A percentile compares a stretch with the other conserved stretches of the same genome.
Conservation (phyloP, 192 early-diverging fungal genomes). For the Umbelopsis sp. region DNA sequence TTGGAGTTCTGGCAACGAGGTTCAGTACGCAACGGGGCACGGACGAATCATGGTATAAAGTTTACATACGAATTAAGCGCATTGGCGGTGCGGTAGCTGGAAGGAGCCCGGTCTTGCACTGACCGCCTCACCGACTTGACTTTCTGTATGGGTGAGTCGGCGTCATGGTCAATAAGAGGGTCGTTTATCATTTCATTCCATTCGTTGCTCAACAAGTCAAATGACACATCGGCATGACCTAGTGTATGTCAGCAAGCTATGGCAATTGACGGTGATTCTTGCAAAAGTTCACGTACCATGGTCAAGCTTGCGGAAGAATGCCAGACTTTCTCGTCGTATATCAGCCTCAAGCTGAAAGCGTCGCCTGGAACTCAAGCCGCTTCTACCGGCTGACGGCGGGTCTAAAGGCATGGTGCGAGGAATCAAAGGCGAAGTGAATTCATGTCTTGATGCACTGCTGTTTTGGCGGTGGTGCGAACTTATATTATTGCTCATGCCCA, state of each 20-base stretch:
- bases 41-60: background rate
- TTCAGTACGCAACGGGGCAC: background rate
- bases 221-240: constrained; percentile 1
- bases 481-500: too few species aligned
- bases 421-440: too few species aligned
- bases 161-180: background rate
- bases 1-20: background rate
- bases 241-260: background rate
- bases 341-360: background rate
- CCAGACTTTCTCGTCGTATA: background rate
- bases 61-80: constrained; percentile 1
- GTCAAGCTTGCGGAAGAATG: background rate
- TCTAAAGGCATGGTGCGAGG: too few species aligned
- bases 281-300: background rate
- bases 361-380: background rate
- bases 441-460: too few species aligned
- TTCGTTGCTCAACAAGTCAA: background rate
- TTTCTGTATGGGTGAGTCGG: background rate
- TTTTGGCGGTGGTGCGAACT: too few species aligned
- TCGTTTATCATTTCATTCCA: constrained; percentile 6
- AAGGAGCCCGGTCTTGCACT: background rate
- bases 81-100: background rate
- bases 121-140: background rate
- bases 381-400: background rate
- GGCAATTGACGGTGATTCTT: background rate